phyloP scores from a whole-genome alignment of 257 asterid species.

The Cordia subcordata region DNA sequence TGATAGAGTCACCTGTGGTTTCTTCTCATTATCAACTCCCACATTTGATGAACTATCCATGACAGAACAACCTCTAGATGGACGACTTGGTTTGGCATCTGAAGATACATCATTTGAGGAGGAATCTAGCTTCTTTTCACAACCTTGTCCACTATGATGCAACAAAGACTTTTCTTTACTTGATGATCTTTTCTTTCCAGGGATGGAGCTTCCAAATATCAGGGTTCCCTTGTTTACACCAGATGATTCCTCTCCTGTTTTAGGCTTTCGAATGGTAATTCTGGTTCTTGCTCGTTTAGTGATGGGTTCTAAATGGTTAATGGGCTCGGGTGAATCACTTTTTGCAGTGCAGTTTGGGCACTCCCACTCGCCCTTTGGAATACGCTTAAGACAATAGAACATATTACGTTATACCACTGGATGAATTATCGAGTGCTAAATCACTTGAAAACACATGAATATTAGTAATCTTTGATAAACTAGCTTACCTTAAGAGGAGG shows the following conservation, averaged over 20 bases:
- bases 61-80: constrained; percentile 37
- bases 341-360: constrained; percentile 54
- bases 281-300: constrained; percentile 64
- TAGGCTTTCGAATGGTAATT: constrained; percentile 47
- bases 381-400: constrained; percentile 34
- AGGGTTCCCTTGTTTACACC: constrained; percentile 29
- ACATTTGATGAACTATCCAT: constrained; percentile 36
- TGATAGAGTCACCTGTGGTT: constrained; percentile 27
- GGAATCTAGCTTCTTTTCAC: constrained; percentile 32
- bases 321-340: constrained; percentile 34
- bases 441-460: constrained; percentile 7
- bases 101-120: constrained; percentile 29
- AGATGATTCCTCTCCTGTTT: constrained; percentile 37
- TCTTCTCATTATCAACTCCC: constrained; percentile 29
- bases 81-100: constrained; percentile 24
- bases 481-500: constrained; percentile 76
- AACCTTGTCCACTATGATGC: constrained; percentile 19
- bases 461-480: neutral
- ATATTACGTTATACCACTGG: constrained; percentile 1
- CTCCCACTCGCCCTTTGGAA: constrained; percentile 74
- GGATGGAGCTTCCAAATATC: constrained; percentile 26
- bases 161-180: constrained; percentile 37
- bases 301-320: constrained; percentile 35
- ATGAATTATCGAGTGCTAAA: constrained; percentile 5
- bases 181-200: constrained; percentile 40